Evolutionary conservation across 345 rosid genomes (phyloP), one percentile per base, ranked within the genome.

Genomic region (Mangifera indica): DNA sequence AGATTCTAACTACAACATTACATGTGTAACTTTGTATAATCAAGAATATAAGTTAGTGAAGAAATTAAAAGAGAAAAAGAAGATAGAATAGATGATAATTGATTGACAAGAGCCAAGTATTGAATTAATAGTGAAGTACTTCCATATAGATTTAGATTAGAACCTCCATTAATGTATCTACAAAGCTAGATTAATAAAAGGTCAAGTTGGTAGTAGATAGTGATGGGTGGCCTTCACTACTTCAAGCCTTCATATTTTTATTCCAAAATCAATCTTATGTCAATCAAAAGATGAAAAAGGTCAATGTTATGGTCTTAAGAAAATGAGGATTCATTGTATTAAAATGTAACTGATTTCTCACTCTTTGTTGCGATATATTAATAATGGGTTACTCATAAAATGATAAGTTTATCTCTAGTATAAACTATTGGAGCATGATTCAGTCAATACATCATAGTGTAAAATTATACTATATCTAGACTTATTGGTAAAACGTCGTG

Each of bases 131-230:
- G 40, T 20, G 1, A 63, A 42, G 40, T 57, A 69, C 10, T 22
- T 42, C 45, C 3, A 56, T 13, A 13, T 49, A 49, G 22, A 56
- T 15, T 13, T 56, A 7, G 44, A 3, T 5, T 12, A 20, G 62
- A 10, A 8, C 34, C 24, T 3, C 60, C 40, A 34, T 4, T 37
- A 37, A n/a, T 54, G 55, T 9, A 18, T 55, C 21, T 55, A 22
- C 22, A 7, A 69, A 69, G 52, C 34, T 32, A 52, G 44, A 46
- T 10, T 58, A 18, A 24, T 45, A 10, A 15, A 53, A 14, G 46
- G n/a, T 44, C 26, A 69, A 57, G 72, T 57, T 57, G 72, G 56
- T 57, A 9, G 13, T 15, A 10, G 40, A 57, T 24, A 3, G 52
- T 44, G 73, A 58, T 13, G 15, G 11, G 51, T 13, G 10, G 12